Base-by-base conservation (phyloP, 495 filamentous ascomycete genomes). In the Polyplosphaeria fusca region DNA sequence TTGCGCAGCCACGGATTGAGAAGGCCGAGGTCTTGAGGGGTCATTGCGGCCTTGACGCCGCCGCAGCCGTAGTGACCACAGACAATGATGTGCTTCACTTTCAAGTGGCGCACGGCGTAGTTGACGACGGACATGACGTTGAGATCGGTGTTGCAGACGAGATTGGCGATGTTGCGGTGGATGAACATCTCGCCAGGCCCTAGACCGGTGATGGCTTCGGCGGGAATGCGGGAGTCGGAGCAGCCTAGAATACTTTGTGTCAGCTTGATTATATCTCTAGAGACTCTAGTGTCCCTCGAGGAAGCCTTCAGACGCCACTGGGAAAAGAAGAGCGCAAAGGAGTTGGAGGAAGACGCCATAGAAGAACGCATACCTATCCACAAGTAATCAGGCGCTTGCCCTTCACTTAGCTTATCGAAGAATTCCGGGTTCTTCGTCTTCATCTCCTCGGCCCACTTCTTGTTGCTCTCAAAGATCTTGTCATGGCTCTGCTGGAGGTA, bases 1-100 rank as follows among this genome's bases (percentile, higher is more conserved):
- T 82, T 81, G 54, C 79, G 71, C 40, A 85, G 74, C 81, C 81
- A 85, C 18, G 76, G 74, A 68, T 85, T 82, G 49, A 85, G 69
- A 26, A 82, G 58, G 18, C 82, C 81, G 45, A 83, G 57, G 64
- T 81, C 77, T 67, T 79, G 76, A 55, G 77, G 70, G 2, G 73
- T 76, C 71, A 85, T 77, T 61, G 82, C 79, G 4, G 81, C 82
- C 69, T 81, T 80, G 55, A 85, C 79, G 43, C 82, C 82, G 32
- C 82, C 82, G 70, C 82, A 85, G 67, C 77, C 78, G 69, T 82
- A 82, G 70, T 85, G 82, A 7, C 82, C 82, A 67, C 81, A 84
- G 27, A 85, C 78, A 58, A 85, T 74, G 60, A 85, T 79, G 72
- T 84, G 81, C 71, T 84, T 82, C 55, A 82, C 81, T 62, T 80